Evolutionary conservation across 495 filamentous ascomycete genomes (phyloP).

Genomic region (Penicillium daleae): DNA sequence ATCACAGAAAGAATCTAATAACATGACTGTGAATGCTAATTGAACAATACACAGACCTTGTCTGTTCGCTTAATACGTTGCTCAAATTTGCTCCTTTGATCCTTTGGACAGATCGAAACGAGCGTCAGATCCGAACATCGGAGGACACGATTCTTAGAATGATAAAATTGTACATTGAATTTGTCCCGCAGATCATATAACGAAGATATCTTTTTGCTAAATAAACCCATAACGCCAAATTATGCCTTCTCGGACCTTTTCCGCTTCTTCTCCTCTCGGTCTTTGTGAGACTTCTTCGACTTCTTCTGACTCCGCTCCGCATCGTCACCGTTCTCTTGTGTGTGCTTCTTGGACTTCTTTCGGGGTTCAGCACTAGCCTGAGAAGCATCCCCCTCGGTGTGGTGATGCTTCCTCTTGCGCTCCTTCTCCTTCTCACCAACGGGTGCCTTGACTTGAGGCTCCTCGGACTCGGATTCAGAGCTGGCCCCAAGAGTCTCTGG

Average conservation of each 20-base stretch:
- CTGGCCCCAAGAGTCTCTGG: constrained; percentile 53
- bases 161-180: constrained; percentile 29
- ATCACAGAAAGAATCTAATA: neutral
- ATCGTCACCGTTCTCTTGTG: constrained; percentile 27
- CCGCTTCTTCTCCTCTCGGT: constrained; percentile 48
- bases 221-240: constrained; percentile 28
- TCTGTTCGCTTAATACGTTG: neutral
- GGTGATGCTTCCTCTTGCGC: constrained; percentile 46
- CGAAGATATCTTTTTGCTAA: constrained; percentile 30
- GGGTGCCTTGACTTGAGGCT: constrained; percentile 44
- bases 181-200: constrained; percentile 23
- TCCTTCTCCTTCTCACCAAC: constrained; percentile 34
- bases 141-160: neutral
- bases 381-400: constrained; percentile 40
- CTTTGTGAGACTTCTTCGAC: constrained; percentile 47
- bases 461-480: constrained; percentile 51
- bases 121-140: neutral
- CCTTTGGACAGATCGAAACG: neutral
- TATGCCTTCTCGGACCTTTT: constrained; percentile 47
- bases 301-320: constrained; percentile 34
- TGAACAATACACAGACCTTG: neutral
- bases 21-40: neutral
- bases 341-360: constrained; percentile 52
- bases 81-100: neutral
- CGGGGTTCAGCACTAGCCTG: constrained; percentile 34